These are phyloP conservation scores for Scutellaria galericulata DNA, from an alignment of 257 asterid species.

Conservation along the genomic window DNA sequence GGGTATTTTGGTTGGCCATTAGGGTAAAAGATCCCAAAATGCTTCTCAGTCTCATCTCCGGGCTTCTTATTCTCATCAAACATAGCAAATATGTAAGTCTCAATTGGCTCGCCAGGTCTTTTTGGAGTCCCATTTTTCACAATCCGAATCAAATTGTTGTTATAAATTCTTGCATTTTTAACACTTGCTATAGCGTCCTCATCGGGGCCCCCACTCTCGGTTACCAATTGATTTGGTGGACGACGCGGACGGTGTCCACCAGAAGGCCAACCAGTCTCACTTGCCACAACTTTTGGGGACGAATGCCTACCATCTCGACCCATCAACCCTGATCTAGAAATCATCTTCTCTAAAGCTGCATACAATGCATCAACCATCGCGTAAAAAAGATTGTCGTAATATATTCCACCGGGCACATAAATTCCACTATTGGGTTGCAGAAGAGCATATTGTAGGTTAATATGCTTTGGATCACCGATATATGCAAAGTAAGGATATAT, in stretches of 20 bases:
- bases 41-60: slow-evolving; percentile 2
- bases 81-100: slow-evolving; percentile 37
- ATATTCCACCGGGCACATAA: no score
- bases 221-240: not conserved
- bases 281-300: not conserved
- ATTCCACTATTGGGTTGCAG: not conserved
- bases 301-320: no score
- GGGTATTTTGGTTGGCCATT: slow-evolving; percentile 7
- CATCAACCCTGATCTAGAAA: no score
- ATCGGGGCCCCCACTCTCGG: no score
- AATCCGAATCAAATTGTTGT: slow-evolving; percentile 12
- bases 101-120: not conserved
- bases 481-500: no score
- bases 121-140: slow-evolving; percentile 18
- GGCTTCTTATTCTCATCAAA: slow-evolving; percentile 36
- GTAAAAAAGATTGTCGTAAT: not conserved
- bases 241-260: not conserved
- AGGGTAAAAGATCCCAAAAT: slow-evolving; percentile 12
- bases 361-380: not conserved
- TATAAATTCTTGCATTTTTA: slow-evolving; percentile 12
- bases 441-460: not conserved
- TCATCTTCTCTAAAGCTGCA: no score
- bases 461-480: not conserved
- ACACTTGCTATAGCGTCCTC: not conserved
- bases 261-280: slow-evolving; percentile 30